A percentile compares a stretch with the other conserved stretches of the same genome.
These are phyloP conservation scores for Zychaea mexicana DNA, from an alignment of 371 early-diverging fungal species.

Conservation along the genomic window DNA sequence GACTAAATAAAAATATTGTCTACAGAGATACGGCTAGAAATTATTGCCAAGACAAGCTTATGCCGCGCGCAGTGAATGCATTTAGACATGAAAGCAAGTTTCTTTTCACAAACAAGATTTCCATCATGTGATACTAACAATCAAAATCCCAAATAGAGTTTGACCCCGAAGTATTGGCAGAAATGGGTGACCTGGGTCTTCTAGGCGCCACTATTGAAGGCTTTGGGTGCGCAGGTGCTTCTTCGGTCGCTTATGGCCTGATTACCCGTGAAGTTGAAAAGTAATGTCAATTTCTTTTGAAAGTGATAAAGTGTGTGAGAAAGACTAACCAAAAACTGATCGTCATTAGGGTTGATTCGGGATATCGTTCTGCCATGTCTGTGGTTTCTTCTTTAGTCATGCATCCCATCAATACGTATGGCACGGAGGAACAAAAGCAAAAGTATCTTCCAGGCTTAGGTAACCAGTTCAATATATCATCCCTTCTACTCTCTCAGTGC, in stretches of 20 bases:
- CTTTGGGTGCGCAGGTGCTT: conserved; percentile 96
- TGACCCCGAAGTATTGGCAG: conserved; percentile 88
- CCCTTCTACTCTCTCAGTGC: neutral
- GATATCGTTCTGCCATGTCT: conserved; percentile 98
- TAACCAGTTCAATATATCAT: conserved; percentile 22
- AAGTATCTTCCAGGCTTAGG: conserved; percentile 92
- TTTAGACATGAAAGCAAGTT: conserved; percentile 83
- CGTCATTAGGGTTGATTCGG: conserved; percentile 83
- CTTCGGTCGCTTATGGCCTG: conserved; percentile 96
- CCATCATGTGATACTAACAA: neutral
- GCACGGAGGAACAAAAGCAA: conserved; percentile 87
- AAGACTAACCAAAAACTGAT: neutral
- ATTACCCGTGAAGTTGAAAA: conserved; percentile 96
- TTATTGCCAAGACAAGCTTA: conserved; percentile 89
- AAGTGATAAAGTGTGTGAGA: neutral
- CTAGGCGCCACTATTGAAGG: conserved; percentile 96
- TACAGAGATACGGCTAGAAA: conserved; percentile 79
- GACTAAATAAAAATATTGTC: neutral
- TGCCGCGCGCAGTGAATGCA: conserved; percentile 85
- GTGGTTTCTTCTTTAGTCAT: conserved; percentile 98
- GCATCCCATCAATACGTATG: conserved; percentile 97
- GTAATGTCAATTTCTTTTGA: conserved; percentile 34
- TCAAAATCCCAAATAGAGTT: conserved; percentile 54
- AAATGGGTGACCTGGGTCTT: conserved; percentile 95
- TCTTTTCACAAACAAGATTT: neutral